Base-by-base conservation (phyloP, 1,284 basidiomycete genomes). In the Microbotryomycetes sp. region DNA sequence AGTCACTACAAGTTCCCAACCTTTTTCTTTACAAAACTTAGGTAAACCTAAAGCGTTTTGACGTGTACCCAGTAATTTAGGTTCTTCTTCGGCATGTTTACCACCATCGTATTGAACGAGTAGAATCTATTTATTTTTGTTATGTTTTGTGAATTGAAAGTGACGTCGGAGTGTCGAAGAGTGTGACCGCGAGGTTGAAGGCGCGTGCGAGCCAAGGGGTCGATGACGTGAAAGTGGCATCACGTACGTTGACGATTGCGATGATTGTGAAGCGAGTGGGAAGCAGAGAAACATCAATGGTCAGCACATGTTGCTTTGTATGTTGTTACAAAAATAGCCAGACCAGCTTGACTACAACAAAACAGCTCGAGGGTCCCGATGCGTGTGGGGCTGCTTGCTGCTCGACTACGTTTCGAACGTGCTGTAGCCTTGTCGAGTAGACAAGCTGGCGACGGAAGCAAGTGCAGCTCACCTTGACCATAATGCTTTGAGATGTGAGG, bases 11-110 rank as follows among this genome's bases (percentile, higher is more conserved):
- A 81, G 82, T 76, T 91, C 86, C 76, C 92, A 88, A 26, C 91
- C 91, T 65, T 85, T 79, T 32, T 83, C 80, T 71, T 84, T 81
- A 70, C 52, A 53, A 48, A 60, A 63, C 19, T 57, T 54, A 28
- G 46, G 49, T 0, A 71, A 31, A 23, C 75, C 76, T 53, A 78
- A 75, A 45, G 73, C 82, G 80, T 96, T 97, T 79, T 97, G 89
- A 63, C 86, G 82, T 19, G 92, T 92, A 59, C 92, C 92, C 51
- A 94, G 82, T 47, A 96, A 85, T 76, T 88, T 84, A 56, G 88
- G 83, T 78, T 96, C 88, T 71, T 89, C 80, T 70, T 80, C 71
- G 60, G 92, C 91, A 66, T 87, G 85, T 65, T 83, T 73, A 71
- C 80, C 82, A 73, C 87, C 70, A 36, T 60, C 62, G 64, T 66